Evolutionary conservation across 176 grass and related monocot genomes (phyloP).

Genomic region (Triticum aestivum): IWGSC_CS_RefSeq_v2.1 NC_057810.1:664558583-664559082

Average conservation of each 20-base stretch:
- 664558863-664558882: slow-evolving; percentile 16
- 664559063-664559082: not conserved
- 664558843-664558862: slow-evolving; percentile 54
- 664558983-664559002: not conserved
- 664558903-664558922: slow-evolving; percentile 1
- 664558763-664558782: slow-evolving; percentile 99
- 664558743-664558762: slow-evolving; percentile 48
- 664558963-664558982: not conserved
- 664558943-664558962: not conserved
- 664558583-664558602: not conserved
- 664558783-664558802: slow-evolving; percentile 92
- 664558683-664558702: slow-evolving; percentile 10
- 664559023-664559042: not conserved
- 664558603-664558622: not conserved
- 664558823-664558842: slow-evolving; percentile 90
- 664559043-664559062: not conserved
- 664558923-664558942: not conserved
- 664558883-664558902: not conserved
- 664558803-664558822: slow-evolving; percentile 89
- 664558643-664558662: not conserved
- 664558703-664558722: slow-evolving; percentile 20
- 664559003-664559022: not conserved
- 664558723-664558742: not conserved
- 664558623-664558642: not conserved
- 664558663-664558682: not conserved